Evolutionary conservation across 352 stramenopile species (phyloP), one percentile per base, ranked within the genome.

Genomic region (Phytopythium sindhum): DNA sequence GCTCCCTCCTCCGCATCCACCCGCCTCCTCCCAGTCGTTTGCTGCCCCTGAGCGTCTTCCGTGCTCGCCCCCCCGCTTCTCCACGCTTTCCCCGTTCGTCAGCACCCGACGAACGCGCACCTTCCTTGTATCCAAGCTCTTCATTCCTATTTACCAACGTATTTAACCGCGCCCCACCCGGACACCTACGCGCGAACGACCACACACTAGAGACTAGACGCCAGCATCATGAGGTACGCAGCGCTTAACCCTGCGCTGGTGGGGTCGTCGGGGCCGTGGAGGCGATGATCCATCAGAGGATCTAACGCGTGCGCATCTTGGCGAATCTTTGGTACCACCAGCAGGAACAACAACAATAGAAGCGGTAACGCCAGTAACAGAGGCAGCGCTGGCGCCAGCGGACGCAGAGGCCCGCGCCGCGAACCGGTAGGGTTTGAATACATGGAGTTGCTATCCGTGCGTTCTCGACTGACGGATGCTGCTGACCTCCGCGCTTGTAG

Each of bases 211-310:
- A 33, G 26, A 21, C 48, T 55, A 47, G 41, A 70, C 23, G 53
- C 55, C 42, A 52, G 15, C 60, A 76, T 57, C 57, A 86, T 86
- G 77, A 84, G 71, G 77, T 86, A 33, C 70, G 73, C 70, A 28
- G 59, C 21, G 15, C 11, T 58, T 14, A 1, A 55, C 24, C 41
- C 19, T 37, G 31, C 51, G 60, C 33, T 21, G 21, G 5, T 9
- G 41, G 7, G 17, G 41, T 2, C 41, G 42, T 50, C 19, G 17
- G 0, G 35, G 23, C 12, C 24, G 28, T 4, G 5, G 7, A 33
- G 33, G 17, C 14, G 29, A 2, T 17, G 24, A 35, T 37, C 23
- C 6, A 0, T 2, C 2, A 12, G 33, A 15, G 33, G 14, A 37
- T 41, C 51, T 57, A n/a, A n/a, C n/a, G 51, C 5, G 5, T 10